phyloP scores from a whole-genome alignment of 2,329 filamentous ascomycete species.

The Colletotrichum phormii region DNA sequence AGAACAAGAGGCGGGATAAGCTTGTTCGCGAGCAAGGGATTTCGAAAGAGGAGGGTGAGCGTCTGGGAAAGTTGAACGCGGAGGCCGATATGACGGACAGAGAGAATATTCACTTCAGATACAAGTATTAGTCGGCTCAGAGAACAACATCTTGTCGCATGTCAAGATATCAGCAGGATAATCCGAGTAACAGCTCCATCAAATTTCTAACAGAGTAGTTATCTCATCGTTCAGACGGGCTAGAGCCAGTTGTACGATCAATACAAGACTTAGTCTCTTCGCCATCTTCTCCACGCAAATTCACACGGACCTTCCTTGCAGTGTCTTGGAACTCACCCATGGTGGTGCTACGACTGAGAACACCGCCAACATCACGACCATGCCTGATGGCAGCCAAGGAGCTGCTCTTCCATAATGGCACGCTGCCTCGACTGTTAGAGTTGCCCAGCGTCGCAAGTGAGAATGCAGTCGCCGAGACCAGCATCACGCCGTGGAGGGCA shows the following conservation, averaged over 20 bases:
- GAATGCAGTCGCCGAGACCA: neutral
- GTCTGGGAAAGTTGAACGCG: constrained; percentile 42
- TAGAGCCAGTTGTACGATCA: neutral
- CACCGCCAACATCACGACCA: constrained; percentile 8
- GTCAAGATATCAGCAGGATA: neutral
- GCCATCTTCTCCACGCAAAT: constrained; percentile 2
- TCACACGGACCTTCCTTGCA: constrained; percentile 1
- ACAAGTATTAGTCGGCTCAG: constrained; percentile 26
- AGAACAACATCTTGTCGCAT: neutral
- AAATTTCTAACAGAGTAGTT: neutral
- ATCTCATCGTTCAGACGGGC: neutral
- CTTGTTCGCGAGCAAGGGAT: constrained; percentile 40
- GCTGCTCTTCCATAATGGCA: constrained; percentile 25
- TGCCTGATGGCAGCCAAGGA: constrained; percentile 14
- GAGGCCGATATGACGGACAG: constrained; percentile 43
- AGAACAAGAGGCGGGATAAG: constrained; percentile 41
- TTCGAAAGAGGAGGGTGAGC: constrained; percentile 42
- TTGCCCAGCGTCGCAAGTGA: neutral
- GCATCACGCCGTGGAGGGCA: constrained; percentile 4
- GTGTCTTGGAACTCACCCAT: constrained; percentile 34
- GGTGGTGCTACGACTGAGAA: neutral
- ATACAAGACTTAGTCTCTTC: neutral
- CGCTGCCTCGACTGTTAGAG: neutral
- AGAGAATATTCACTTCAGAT: constrained; percentile 42
- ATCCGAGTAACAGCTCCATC: neutral